A percentile compares a stretch with the other conserved stretches of the same genome.
Conservation (phyloP, 768 basidiomycete species). For the Myochromella boudieri region DNA sequence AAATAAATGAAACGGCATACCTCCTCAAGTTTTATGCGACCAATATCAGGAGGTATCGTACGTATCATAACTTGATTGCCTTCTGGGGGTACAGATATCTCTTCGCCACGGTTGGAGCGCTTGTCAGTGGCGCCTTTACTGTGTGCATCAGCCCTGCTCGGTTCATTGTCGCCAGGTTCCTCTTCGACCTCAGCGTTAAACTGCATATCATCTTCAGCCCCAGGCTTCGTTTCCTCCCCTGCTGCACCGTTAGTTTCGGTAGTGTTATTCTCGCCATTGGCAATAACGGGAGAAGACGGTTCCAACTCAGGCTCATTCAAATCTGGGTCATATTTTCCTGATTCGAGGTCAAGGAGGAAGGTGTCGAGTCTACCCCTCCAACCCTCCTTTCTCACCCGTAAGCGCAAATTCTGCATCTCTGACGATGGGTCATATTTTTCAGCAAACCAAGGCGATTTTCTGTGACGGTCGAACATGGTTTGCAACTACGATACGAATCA, state of each 20-base stretch:
- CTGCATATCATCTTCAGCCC: conserved; percentile 73
- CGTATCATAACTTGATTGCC: conserved; percentile 94
- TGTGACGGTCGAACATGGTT: conserved; percentile 94
- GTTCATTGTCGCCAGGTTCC: conserved; percentile 61
- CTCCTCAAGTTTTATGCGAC: conserved; percentile 86
- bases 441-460: conserved; percentile 94
- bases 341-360: conserved; percentile 80
- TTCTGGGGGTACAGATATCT: conserved; percentile 69
- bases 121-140: conserved; percentile 49
- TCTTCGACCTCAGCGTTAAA: conserved; percentile 74
- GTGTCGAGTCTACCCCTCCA: conserved; percentile 73
- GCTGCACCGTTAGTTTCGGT: conserved; percentile 41
- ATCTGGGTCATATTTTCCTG: conserved; percentile 84
- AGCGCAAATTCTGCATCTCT: conserved; percentile 70
- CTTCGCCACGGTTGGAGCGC: conserved; percentile 63
- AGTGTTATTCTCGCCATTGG: conserved; percentile 38
- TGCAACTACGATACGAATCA: conserved; percentile 70
- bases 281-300: conserved; percentile 51
- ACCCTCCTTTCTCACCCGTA: conserved; percentile 79
- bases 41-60: conserved; percentile 92
- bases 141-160: conserved; percentile 54
- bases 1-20: conserved; percentile 41
- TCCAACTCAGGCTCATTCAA: conserved; percentile 60
- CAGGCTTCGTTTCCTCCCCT: conserved; percentile 54
- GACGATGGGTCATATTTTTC: conserved; percentile 89